A percentile compares a stretch with the other conserved stretches of the same genome.
Evolutionary conservation across 1,284 basidiomycete genomes (phyloP).

Genomic region (Trichosporon sp.): DNA sequence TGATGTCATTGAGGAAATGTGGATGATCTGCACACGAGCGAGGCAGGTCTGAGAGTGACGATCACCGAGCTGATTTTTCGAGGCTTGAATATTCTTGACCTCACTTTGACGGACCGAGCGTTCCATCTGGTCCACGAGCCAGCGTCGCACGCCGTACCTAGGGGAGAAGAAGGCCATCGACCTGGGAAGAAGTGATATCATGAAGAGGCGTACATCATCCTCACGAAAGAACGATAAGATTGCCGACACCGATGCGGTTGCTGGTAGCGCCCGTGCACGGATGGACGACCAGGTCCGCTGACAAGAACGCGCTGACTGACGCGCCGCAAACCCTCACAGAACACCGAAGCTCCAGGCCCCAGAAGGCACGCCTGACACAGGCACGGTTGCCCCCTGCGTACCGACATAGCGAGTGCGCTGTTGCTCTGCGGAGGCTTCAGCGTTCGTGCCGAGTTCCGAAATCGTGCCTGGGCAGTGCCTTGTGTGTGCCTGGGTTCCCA

Average conservation of each 20-base stretch:
- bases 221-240: not conserved
- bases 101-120: not conserved
- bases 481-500: not conserved
- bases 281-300: not conserved
- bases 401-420: not conserved
- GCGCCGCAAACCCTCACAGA: not conserved
- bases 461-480: not conserved
- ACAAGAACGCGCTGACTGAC: conserved; percentile 3
- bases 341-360: conserved; percentile 9
- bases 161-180: not conserved
- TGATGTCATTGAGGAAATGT: not conserved
- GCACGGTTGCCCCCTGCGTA: not conserved
- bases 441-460: not conserved
- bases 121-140: not conserved
- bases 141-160: not conserved
- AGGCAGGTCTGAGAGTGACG: not conserved
- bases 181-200: not conserved
- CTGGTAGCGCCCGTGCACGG: not conserved
- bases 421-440: no score
- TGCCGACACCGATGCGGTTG: not conserved
- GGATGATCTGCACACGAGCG: conserved; percentile 1
- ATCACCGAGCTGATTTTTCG: conserved; percentile 3
- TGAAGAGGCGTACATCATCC: not conserved
- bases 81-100: not conserved
- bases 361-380: not conserved